Conservation (phyloP, 768 basidiomycete genomes). For the Boletus subcaerulescens region DNA sequence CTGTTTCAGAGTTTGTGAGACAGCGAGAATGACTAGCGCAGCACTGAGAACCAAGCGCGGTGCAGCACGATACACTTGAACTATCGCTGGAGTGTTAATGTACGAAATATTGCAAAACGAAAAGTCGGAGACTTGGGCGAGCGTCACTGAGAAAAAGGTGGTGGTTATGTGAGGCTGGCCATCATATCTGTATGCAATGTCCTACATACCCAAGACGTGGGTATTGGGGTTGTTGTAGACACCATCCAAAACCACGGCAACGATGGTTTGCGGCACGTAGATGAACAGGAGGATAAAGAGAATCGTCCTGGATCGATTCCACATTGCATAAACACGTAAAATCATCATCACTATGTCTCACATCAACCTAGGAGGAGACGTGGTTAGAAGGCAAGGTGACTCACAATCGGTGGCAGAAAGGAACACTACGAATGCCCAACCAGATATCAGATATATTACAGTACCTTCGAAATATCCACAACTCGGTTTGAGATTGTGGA, state of each 20-base stretch:
- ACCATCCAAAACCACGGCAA: background rate
- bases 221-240: background rate
- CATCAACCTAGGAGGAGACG: background rate
- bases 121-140: background rate
- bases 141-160: background rate
- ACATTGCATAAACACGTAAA: background rate
- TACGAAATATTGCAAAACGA: background rate
- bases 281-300: background rate
- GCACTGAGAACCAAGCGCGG: too few relatives aligned
- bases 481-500: too few relatives aligned
- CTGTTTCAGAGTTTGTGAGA: too few relatives aligned
- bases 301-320: background rate
- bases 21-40: too few relatives aligned
- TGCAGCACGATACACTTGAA: too few relatives aligned
- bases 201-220: background rate
- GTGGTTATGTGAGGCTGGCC: too few relatives aligned
- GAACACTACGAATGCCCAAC: background rate
- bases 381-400: background rate
- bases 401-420: background rate
- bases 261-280: background rate
- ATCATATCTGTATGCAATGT: too few relatives aligned
- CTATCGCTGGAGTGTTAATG: background rate
- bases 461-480: background rate
- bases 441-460: accelerated
- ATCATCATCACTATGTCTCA: background rate